Percentiles rank a stretch among this genome's conserved stretches.
These are phyloP conservation scores for Ogataea methanolica DNA, from an alignment of 805 yeast species.

Conservation along the genomic window DNA sequence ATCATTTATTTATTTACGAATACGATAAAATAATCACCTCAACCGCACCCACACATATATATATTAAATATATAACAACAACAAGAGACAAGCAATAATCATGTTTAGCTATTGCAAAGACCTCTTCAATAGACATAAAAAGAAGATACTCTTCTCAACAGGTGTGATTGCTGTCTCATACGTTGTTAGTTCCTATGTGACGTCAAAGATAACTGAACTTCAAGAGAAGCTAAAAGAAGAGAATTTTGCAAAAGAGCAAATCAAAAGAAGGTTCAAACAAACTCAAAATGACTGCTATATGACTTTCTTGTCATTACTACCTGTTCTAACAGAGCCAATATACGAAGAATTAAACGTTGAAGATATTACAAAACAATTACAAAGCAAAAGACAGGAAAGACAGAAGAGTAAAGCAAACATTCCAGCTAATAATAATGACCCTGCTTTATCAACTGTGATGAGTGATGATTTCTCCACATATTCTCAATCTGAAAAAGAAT, in stretches of 20 bases:
- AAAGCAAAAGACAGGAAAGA: conserved; percentile 47
- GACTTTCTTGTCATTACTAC: conserved; percentile 78
- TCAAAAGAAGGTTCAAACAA: conserved; percentile 80
- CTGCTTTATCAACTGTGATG: conserved; percentile 26
- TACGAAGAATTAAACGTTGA: conserved; percentile 65
- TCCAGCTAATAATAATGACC: conserved; percentile 8
- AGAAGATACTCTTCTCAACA: conserved; percentile 38
- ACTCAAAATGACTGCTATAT: conserved; percentile 87
- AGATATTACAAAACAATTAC: conserved; percentile 62
- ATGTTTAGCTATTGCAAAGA: conserved; percentile 33
- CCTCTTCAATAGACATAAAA: conserved; percentile 40
- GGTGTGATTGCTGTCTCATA: conserved; percentile 43
- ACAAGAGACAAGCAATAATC: background rate
- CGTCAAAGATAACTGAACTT: conserved; percentile 41
- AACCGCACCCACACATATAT: too few relatives aligned
- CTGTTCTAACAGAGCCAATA: conserved; percentile 66
- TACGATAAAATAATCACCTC: too few relatives aligned
- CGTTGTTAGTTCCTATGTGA: conserved; percentile 38
- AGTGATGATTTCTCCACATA: conserved; percentile 38
- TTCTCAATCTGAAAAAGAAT: conserved; percentile 10
- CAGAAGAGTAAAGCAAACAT: conserved; percentile 7
- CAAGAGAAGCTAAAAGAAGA: conserved; percentile 52
- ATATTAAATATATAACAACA: too few relatives aligned
- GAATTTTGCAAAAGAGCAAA: conserved; percentile 58
- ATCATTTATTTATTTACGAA: too few relatives aligned